Conservation (phyloP, 768 basidiomycete genomes). For the Lentinula detonsa region DNA sequence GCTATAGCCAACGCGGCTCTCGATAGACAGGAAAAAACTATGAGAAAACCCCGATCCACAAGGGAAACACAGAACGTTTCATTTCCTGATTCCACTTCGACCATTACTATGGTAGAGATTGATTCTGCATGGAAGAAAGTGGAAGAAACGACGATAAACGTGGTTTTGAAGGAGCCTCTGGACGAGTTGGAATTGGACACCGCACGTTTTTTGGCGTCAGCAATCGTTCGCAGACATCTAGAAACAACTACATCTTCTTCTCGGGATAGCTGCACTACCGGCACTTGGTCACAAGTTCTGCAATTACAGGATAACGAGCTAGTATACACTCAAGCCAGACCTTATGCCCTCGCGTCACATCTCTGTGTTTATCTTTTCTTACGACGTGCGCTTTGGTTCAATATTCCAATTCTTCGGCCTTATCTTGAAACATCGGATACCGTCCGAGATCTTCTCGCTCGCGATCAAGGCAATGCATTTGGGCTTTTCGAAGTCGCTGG, state of each 20-base stretch:
- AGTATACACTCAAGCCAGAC: constrained; percentile 35
- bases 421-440: constrained; percentile 34
- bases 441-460: constrained; percentile 47
- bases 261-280: constrained; percentile 4
- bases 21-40: constrained; percentile 24
- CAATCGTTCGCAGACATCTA: constrained; percentile 37
- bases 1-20: constrained; percentile 27
- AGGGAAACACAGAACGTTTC: constrained; percentile 15
- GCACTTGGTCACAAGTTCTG: constrained; percentile 43
- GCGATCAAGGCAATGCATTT: constrained; percentile 64
- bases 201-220: constrained; percentile 49
- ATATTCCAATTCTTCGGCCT: constrained; percentile 16
- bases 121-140: constrained; percentile 41
- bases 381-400: constrained; percentile 23
- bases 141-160: constrained; percentile 22
- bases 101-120: constrained; percentile 31
- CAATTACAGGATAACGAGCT: constrained; percentile 56
- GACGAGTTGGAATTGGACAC: constrained; percentile 53
- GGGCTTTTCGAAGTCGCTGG: constrained; percentile 58
- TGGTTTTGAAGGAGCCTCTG: constrained; percentile 21
- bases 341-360: constrained; percentile 45
- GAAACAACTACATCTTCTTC: constrained; percentile 20
- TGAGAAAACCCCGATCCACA: constrained; percentile 17
- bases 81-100: constrained; percentile 2
- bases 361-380: constrained; percentile 52